Evolutionary conservation across 2,329 filamentous ascomycete species (phyloP).

Genomic region (Trichoderma asperellum): DNA sequence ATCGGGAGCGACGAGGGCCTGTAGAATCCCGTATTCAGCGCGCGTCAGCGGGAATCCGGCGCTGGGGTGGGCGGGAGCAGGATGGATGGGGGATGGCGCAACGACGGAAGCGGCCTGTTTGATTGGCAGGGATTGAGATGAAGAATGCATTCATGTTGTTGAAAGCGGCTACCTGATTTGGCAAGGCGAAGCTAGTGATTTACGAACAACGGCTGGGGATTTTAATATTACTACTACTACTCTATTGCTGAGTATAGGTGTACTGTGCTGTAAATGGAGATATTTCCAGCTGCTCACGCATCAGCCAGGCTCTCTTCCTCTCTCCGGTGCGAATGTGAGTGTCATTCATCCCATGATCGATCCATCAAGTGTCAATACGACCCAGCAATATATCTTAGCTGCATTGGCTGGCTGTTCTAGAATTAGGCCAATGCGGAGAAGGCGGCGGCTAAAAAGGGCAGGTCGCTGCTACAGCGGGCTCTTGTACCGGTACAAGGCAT

Average conservation of each 20-base stretch:
- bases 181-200: not conserved
- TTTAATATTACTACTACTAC: too few species aligned
- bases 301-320: too few species aligned
- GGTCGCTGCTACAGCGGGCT: not conserved
- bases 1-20: slow-evolving; percentile 25
- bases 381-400: not conserved
- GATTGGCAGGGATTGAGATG: not conserved
- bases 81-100: slow-evolving; percentile 1
- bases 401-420: not conserved
- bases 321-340: not conserved
- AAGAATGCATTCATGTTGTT: not conserved
- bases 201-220: not conserved
- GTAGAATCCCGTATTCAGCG: slow-evolving; percentile 25
- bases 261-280: too few species aligned
- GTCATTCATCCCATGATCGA: not conserved
- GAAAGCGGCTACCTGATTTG: not conserved
- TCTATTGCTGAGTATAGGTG: not conserved
- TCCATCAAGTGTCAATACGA: not conserved
- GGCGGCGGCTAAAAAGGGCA: not conserved
- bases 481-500: not conserved
- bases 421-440: not conserved
- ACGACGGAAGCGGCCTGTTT: slow-evolving; percentile 3
- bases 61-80: not conserved
- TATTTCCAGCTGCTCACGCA: too few species aligned
- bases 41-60: slow-evolving; percentile 25